These are phyloP conservation scores for Sisymbrium altissimum DNA, from an alignment of 345 rosid genomes.

Conservation along the genomic window DNA sequence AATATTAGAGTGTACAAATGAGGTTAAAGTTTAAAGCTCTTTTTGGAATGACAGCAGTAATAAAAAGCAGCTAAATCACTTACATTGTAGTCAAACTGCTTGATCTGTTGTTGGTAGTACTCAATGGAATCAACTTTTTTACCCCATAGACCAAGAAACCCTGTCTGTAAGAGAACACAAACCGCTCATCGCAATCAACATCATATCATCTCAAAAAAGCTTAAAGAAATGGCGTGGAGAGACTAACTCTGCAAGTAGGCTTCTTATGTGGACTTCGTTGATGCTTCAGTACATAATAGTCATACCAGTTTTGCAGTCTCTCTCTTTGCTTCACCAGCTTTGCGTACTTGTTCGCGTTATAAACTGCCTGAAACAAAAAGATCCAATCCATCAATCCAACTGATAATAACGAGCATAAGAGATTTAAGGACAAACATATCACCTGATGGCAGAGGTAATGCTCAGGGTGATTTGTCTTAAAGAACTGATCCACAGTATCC, in stretches of 20 bases:
- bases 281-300: constrained; percentile 71
- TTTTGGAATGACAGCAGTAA: background rate
- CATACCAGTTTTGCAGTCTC: constrained; percentile 84
- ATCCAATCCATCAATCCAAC: constrained; percentile 8
- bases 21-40: background rate
- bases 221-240: background rate
- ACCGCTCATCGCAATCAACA: constrained; percentile 16
- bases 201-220: background rate
- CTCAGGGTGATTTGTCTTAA: constrained; percentile 76
- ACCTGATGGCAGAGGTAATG: constrained; percentile 95
- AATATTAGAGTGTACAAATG: background rate
- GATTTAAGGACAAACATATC: background rate
- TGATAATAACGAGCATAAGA: background rate
- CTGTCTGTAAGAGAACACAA: constrained; percentile 49
- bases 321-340: constrained; percentile 69
- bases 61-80: constrained; percentile 16
- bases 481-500: constrained; percentile 72
- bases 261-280: constrained; percentile 78
- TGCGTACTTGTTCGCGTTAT: constrained; percentile 73
- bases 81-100: constrained; percentile 60
- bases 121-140: constrained; percentile 75
- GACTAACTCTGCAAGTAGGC: constrained; percentile 67
- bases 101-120: constrained; percentile 62
- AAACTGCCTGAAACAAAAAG: constrained; percentile 61
- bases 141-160: constrained; percentile 86